phyloP scores from a whole-genome alignment of 768 basidiomycete species.

The Rickenella mellea region DNA sequence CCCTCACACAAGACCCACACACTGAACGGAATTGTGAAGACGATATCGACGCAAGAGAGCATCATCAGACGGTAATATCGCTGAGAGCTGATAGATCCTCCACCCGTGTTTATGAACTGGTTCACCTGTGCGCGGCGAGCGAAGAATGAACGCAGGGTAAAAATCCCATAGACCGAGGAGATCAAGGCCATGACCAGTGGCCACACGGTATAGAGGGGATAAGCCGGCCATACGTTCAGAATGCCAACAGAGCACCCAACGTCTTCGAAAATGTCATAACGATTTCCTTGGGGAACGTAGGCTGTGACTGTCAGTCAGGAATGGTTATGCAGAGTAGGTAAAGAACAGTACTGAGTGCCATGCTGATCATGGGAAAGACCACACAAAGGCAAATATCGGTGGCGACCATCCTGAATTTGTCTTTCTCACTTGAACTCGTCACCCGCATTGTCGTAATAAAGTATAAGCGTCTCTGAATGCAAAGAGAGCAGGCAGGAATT shows the following conservation, averaged over 20 bases:
- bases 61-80: background rate
- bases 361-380: background rate
- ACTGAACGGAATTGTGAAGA: background rate
- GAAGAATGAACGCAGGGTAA: too few species aligned
- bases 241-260: too few species aligned
- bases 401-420: background rate
- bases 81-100: too few species aligned
- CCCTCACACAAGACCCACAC: too few species aligned
- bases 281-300: constrained; percentile 30
- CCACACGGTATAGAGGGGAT: too few species aligned
- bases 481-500: background rate
- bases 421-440: background rate
- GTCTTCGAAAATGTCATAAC: constrained; percentile 31
- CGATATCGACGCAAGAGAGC: background rate
- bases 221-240: too few species aligned
- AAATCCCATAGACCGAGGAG: too few species aligned
- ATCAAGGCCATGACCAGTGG: too few species aligned
- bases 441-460: background rate
- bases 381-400: background rate
- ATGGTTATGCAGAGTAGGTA: background rate
- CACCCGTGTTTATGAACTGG: too few species aligned
- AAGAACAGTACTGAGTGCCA: background rate
- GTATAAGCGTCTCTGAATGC: background rate
- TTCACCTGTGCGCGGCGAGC: too few species aligned
- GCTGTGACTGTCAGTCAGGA: constrained; percentile 15